Base-by-base conservation (phyloP, 2,329 filamentous ascomycete species). In the Aspergillaceae sp. region DNA sequence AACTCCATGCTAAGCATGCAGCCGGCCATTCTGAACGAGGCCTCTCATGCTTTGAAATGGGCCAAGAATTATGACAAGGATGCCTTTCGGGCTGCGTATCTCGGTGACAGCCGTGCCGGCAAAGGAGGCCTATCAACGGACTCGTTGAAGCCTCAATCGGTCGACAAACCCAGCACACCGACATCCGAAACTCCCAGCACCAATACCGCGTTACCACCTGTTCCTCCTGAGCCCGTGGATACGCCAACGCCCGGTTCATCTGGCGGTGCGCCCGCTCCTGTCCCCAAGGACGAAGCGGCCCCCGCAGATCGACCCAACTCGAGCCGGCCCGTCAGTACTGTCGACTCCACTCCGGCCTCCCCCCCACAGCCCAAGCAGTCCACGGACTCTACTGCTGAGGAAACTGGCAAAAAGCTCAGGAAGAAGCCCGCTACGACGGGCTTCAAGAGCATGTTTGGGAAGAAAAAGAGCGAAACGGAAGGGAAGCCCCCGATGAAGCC, bases 31-130 rank as follows among this genome's bases (percentile, higher is more conserved):
- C 76, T 90, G 59, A 88, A 77, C 44, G 92, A 95, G 64, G 91
- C 90, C 11, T 92, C 86, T 6, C 86, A 89, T 27, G 92, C 92
- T 1, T 84, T 98, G 83, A 94, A 95, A 66, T 98, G 92, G 92
- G 88, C 91, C 30, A 91, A 77, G 66, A 89, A 89, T 58, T 97
- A 96, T 63, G 92, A 97, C 68, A 38, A 92, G 68, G 83, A 92
- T 58, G 76, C 84, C 5, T 84, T 94, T 51, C 83, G 89, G 45
- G 82, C 87, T 52, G 82, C 87, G n/a, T 97, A 97, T 66, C 75
- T 97, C 43, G 79, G 81, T 40, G 83, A 94, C 61, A 73, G 71
- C 41, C 80, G 76, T 53, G 82, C 85, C 37, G 89, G 90, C 26
- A 85, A 80, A 48, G 87, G 87, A 8, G 52, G 71, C 19, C 19